phyloP scores from a whole-genome alignment of 2,329 filamentous ascomycete genomes.

The Venturia carpophila region DNA sequence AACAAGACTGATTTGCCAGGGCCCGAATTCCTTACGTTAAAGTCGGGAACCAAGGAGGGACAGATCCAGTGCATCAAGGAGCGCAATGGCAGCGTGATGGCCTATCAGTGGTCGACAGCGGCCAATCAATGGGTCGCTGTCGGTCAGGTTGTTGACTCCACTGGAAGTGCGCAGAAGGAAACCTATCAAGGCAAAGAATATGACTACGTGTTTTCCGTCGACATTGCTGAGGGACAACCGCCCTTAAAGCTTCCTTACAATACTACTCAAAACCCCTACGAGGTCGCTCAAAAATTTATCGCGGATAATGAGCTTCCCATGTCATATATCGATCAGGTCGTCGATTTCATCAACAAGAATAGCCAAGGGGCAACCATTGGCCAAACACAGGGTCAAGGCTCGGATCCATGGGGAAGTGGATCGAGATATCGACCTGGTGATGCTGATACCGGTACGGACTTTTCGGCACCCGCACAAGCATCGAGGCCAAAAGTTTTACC shows the following conservation, averaged over 20 bases:
- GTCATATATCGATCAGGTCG: slow-evolving; percentile 81
- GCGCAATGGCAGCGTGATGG: slow-evolving; percentile 70
- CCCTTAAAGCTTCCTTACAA: slow-evolving; percentile 92
- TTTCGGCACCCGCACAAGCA: slow-evolving; percentile 28
- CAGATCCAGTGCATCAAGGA: slow-evolving; percentile 90
- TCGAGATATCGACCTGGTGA: slow-evolving; percentile 71
- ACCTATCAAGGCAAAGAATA: slow-evolving; percentile 79
- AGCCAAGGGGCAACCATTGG: slow-evolving; percentile 82
- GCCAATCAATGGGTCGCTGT: slow-evolving; percentile 71
- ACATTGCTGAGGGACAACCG: slow-evolving; percentile 90
- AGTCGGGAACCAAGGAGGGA: slow-evolving; percentile 88
- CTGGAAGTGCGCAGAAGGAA: slow-evolving; percentile 58
- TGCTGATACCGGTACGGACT: slow-evolving; percentile 33
- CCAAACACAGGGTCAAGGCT: slow-evolving; percentile 42
- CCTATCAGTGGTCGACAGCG: slow-evolving; percentile 73
- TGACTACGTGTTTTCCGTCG: slow-evolving; percentile 94
- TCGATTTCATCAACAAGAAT: slow-evolving; percentile 85
- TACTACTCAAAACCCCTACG: slow-evolving; percentile 83
- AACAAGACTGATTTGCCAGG: slow-evolving; percentile 90
- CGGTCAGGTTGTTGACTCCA: slow-evolving; percentile 89
- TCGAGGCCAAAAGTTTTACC: slow-evolving; percentile 58
- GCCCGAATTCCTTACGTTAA: slow-evolving; percentile 73
- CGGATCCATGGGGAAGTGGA: slow-evolving; percentile 72
- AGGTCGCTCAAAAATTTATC: slow-evolving; percentile 84
- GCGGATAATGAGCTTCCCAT: slow-evolving; percentile 81